These are phyloP conservation scores for Saturnispora gosingensis DNA, from an alignment of 805 yeast genomes.

Conservation along the genomic window DNA sequence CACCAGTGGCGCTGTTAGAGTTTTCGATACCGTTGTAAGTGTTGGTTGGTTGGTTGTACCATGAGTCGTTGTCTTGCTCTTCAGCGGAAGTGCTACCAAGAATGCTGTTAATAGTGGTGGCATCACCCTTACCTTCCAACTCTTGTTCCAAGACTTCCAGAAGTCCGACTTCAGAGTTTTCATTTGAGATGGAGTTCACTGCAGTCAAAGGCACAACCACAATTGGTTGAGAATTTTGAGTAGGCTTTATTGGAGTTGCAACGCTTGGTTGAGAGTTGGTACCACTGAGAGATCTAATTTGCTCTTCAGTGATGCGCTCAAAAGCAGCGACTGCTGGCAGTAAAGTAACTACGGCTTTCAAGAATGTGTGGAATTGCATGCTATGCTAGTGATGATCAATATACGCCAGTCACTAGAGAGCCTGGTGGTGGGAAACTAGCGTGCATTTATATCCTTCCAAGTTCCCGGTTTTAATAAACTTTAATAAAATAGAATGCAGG, in stretches of 20 bases:
- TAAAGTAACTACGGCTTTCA: neutral
- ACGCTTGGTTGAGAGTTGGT: neutral
- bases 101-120: neutral
- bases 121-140: neutral
- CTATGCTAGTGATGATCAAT: neutral
- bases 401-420: neutral
- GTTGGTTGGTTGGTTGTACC: neutral
- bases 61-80: neutral
- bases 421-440: neutral
- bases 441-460: neutral
- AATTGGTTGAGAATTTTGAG: neutral
- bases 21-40: neutral
- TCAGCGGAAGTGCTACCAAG: neutral
- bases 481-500: neutral
- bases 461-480: neutral
- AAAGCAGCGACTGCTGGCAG: neutral
- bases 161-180: neutral
- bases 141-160: neutral
- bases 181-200: neutral
- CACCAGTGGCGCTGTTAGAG: neutral
- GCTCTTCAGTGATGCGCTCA: neutral
- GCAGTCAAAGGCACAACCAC: neutral
- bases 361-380: neutral
- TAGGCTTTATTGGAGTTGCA: neutral
- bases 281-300: neutral